phyloP scores from a whole-genome alignment of 1,284 basidiomycete genomes.

The Chiua sp. region DNA sequence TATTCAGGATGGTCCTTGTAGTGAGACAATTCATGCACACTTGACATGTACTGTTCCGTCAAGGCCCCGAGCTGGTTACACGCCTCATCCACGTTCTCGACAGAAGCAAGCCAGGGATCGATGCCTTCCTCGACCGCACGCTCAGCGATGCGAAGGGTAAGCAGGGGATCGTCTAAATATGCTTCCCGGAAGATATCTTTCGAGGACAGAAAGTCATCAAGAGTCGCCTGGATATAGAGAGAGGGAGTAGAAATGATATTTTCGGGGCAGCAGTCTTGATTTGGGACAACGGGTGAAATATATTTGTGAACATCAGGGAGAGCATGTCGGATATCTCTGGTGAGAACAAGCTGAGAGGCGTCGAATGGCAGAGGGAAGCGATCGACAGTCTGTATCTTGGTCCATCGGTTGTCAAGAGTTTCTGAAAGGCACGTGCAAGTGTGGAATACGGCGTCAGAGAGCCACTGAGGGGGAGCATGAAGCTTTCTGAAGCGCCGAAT shows the following conservation, averaged over 20 bases:
- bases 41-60: conserved; percentile 31
- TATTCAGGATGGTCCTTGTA: conserved; percentile 40
- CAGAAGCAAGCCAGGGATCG: conserved; percentile 34
- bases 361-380: conserved; percentile 24
- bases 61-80: conserved; percentile 24
- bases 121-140: conserved; percentile 30
- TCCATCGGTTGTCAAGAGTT: conserved; percentile 17
- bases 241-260: too few relatives aligned
- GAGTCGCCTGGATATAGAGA: conserved; percentile 3
- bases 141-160: conserved; percentile 42
- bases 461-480: conserved; percentile 11
- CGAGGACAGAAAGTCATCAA: conserved; percentile 21
- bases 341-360: conserved; percentile 30
- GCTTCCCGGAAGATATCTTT: conserved; percentile 14
- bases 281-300: conserved; percentile 25
- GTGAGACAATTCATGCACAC: conserved; percentile 20
- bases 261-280: too few relatives aligned
- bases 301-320: conserved; percentile 32
- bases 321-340: conserved; percentile 33
- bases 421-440: conserved; percentile 2
- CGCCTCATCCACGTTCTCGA: conserved; percentile 11
- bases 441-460: neutral
- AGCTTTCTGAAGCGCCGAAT: conserved; percentile 44
- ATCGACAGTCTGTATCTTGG: conserved; percentile 11
- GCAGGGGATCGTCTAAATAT: conserved; percentile 12